These are phyloP conservation scores for Suillus subluteus DNA, from an alignment of 768 basidiomycete genomes.

Conservation along the genomic window DNA sequence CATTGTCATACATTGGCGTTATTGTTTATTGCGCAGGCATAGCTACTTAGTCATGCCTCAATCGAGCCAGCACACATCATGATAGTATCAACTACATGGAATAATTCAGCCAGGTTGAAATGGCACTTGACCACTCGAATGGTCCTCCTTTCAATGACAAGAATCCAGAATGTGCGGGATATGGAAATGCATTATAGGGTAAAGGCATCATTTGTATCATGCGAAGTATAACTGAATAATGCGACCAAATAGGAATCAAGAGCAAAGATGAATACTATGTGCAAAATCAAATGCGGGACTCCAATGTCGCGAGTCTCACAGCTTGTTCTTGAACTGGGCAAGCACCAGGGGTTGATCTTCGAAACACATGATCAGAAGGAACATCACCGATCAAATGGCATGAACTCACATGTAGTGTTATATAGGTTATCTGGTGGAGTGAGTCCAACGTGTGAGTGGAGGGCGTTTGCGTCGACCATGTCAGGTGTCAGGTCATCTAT, in stretches of 20 bases:
- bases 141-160: not conserved
- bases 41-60: not conserved
- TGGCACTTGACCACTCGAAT: not conserved
- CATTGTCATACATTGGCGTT: not conserved
- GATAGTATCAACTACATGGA: not conserved
- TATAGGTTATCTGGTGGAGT: conserved; percentile 80
- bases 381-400: conserved; percentile 6
- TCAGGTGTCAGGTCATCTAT: conserved; percentile 79
- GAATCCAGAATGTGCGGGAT: not conserved
- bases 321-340: conserved; percentile 27
- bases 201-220: not conserved
- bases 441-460: conserved; percentile 64
- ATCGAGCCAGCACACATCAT: not conserved
- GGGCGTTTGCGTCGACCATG: conserved; percentile 86
- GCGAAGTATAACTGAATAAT: not conserved
- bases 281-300: not conserved
- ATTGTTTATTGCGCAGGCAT: not conserved
- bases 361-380: conserved; percentile 5
- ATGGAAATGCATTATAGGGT: not conserved
- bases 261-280: too few species aligned
- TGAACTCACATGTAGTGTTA: conserved; percentile 74
- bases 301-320: conserved; percentile 12
- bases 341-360: conserved; percentile 35
- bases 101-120: not conserved
- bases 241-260: not conserved